phyloP scores from a whole-genome alignment of 768 basidiomycete genomes.

The Fomitopsis serialis region DNA sequence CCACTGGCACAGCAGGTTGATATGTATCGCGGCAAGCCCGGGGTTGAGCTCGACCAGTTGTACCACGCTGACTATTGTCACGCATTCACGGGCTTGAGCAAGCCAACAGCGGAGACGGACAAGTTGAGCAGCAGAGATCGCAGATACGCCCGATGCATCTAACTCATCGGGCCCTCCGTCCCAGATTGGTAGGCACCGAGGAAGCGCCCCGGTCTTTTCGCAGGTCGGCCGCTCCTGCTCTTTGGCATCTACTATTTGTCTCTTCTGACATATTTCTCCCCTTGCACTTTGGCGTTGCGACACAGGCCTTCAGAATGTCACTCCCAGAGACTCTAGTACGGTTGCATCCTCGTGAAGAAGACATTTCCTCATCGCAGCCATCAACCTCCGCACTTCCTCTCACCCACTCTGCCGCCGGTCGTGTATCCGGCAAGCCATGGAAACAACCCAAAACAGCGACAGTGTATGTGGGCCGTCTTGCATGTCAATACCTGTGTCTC shows the following conservation, averaged over 20 bases:
- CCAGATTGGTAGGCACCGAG: background rate
- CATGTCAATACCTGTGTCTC: constrained; percentile 34
- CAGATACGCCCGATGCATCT: background rate
- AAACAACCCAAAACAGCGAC: constrained; percentile 22
- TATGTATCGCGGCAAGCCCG: too few relatives aligned
- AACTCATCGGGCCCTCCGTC: background rate
- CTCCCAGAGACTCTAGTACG: background rate
- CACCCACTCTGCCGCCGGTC: constrained; percentile 56
- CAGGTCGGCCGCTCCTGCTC: background rate
- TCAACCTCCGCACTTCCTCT: constrained; percentile 27
- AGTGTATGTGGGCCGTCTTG: constrained; percentile 53
- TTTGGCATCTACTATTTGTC: background rate
- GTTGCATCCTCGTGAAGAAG: background rate
- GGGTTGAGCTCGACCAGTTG: too few relatives aligned
- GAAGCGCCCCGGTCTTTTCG: background rate
- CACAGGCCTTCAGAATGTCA: background rate
- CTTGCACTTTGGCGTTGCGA: too few relatives aligned
- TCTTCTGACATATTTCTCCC: too few relatives aligned
- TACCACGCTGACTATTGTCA: too few relatives aligned
- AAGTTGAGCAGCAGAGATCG: background rate
- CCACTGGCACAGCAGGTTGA: too few relatives aligned
- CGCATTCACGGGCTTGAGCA: too few relatives aligned
- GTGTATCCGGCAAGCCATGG: constrained; percentile 56
- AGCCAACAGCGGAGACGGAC: too few relatives aligned
- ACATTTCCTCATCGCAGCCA: background rate